A percentile compares a stretch with the other conserved stretches of the same genome.
These are phyloP conservation scores for Crithidia mellificae DNA, from an alignment of 208 protist species.

Conservation along the genomic window DNA sequence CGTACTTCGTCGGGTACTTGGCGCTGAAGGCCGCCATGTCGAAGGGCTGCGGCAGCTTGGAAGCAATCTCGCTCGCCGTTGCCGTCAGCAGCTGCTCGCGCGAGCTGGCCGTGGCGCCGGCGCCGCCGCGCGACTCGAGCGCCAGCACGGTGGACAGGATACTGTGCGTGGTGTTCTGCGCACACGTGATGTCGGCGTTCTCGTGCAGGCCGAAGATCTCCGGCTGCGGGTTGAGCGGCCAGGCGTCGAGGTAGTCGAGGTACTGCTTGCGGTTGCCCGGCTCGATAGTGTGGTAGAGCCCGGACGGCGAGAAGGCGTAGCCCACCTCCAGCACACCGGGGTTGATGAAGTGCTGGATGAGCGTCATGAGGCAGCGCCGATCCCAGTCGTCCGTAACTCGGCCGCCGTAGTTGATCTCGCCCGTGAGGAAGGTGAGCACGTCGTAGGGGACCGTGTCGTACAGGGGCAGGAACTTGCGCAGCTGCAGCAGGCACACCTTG, in stretches of 20 bases:
- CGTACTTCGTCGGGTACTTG: conserved; percentile 92
- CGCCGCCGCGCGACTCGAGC: conserved; percentile 74
- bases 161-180: conserved; percentile 80
- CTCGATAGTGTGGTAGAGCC: conserved; percentile 89
- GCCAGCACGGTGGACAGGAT: conserved; percentile 84
- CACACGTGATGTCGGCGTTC: conserved; percentile 97
- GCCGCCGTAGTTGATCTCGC: conserved; percentile 98
- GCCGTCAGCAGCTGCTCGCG: conserved; percentile 77
- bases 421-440: conserved; percentile 93
- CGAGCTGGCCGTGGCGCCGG: conserved; percentile 37
- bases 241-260: conserved; percentile 82
- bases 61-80: conserved; percentile 82
- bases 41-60: conserved; percentile 86
- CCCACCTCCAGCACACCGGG: conserved; percentile 82
- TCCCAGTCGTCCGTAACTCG: conserved; percentile 98
- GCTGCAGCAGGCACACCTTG: conserved; percentile 90
- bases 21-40: conserved; percentile 76
- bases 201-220: conserved; percentile 97
- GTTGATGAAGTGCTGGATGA: conserved; percentile 94
- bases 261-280: conserved; percentile 86
- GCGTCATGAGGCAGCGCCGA: conserved; percentile 91
- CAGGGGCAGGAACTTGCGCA: conserved; percentile 91
- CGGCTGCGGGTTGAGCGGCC: conserved; percentile 93
- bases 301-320: conserved; percentile 90
- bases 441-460: conserved; percentile 94